A percentile compares a stretch with the other conserved stretches of the same genome.
Evolutionary conservation across 2,329 filamentous ascomycete species (phyloP).

Genomic region (Aspergillus melleus): DNA sequence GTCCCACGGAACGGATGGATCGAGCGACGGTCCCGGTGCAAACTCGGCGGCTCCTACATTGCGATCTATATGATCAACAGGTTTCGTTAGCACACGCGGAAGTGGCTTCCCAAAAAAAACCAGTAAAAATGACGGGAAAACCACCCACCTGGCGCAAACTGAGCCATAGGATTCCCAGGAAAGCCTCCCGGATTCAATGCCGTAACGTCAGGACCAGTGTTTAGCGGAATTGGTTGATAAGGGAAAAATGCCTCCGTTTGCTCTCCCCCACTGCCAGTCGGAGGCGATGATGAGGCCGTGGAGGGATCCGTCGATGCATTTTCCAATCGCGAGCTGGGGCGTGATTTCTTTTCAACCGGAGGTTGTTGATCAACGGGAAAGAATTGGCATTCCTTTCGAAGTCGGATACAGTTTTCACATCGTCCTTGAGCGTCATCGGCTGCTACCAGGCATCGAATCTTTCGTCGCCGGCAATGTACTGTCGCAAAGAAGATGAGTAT

Average conservation of each 20-base stretch:
- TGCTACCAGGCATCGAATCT: conserved; percentile 85
- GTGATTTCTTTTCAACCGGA: conserved; percentile 50
- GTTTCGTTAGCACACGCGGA: conserved; percentile 8
- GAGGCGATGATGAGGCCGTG: conserved; percentile 52
- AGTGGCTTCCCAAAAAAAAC: background rate
- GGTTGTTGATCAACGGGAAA: conserved; percentile 80
- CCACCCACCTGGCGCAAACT: conserved; percentile 38
- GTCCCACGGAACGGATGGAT: conserved; percentile 39
- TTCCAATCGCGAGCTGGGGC: conserved; percentile 47
- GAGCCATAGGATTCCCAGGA: conserved; percentile 33
- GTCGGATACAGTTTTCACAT: conserved; percentile 87
- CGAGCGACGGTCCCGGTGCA: conserved; percentile 31
- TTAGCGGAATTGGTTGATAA: conserved; percentile 38
- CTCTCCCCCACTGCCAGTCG: conserved; percentile 31
- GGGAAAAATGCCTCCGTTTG: conserved; percentile 38
- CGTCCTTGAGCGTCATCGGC: conserved; percentile 71
- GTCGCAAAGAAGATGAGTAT: conserved; percentile 24
- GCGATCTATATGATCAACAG: conserved; percentile 24
- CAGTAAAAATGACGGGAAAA: background rate
- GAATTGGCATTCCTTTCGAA: conserved; percentile 95
- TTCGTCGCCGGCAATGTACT: conserved; percentile 91
- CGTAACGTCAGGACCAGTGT: conserved; percentile 34
- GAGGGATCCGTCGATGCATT: conserved; percentile 47
- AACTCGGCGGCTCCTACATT: conserved; percentile 30
- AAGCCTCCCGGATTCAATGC: conserved; percentile 31